Conservation (phyloP, 2,329 filamentous ascomycete species). For the Phyllosticta paracitricarpa region DNA sequence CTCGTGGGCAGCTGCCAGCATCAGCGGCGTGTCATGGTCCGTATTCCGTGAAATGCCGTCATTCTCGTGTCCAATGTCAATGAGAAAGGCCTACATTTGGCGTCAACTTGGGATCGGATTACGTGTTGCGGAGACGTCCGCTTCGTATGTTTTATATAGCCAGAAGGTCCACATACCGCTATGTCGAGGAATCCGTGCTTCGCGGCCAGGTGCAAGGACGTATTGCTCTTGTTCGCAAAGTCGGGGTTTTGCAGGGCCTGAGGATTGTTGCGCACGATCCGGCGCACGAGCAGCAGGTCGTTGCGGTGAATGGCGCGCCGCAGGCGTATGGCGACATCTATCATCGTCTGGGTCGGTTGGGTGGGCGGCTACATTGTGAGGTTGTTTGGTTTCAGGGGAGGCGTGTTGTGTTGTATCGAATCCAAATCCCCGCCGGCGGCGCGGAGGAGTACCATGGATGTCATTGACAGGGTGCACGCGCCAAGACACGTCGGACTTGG, state of each 20-base stretch:
- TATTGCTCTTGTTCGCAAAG: constrained; percentile 65
- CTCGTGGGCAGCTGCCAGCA: constrained; percentile 61
- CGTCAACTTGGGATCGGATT: not conserved
- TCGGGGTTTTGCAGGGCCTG: constrained; percentile 70
- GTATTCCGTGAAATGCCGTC: constrained; percentile 67
- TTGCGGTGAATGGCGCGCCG: constrained; percentile 72
- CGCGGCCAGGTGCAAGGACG: constrained; percentile 72
- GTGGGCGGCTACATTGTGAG: not conserved
- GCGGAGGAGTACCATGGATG: not conserved
- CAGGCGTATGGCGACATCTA: constrained; percentile 65
- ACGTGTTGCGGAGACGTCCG: not conserved
- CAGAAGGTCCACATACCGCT: constrained; percentile 32
- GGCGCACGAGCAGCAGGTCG: constrained; percentile 61
- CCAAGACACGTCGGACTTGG: not conserved
- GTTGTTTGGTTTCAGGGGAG: constrained; percentile 2
- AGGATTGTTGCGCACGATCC: constrained; percentile 67
- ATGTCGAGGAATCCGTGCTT: constrained; percentile 61
- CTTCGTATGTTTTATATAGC: too few species aligned
- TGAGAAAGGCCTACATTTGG: constrained; percentile 45
- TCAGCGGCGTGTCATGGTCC: constrained; percentile 68
- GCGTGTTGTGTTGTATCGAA: not conserved
- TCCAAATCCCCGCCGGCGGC: not conserved
- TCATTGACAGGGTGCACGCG: not conserved
- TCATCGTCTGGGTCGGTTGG: constrained; percentile 40
- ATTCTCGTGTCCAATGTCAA: constrained; percentile 66